phyloP scores from a whole-genome alignment of 2,329 filamentous ascomycete genomes.

The Dothiorella sarmentorum region DNA sequence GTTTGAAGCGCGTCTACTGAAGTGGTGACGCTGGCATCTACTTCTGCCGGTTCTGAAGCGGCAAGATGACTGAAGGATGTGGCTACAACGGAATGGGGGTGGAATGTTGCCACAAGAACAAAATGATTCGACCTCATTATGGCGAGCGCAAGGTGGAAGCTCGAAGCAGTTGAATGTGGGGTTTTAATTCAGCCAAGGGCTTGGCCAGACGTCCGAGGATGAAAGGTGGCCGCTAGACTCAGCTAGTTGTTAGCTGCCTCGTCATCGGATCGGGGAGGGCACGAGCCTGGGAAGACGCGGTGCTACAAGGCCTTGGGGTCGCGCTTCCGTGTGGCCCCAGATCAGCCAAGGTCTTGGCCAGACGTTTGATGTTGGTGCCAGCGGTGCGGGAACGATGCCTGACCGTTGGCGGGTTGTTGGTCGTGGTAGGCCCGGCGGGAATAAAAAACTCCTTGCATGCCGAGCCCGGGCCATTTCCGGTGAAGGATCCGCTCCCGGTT shows the following conservation, averaged over 20 bases:
- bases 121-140: not conserved
- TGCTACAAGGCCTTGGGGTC: not conserved
- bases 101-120: not conserved
- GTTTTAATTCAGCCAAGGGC: slow-evolving; percentile 1
- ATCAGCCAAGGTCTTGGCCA: slow-evolving; percentile 14
- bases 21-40: too few species aligned
- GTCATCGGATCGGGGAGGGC: not conserved
- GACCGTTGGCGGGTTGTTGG: not conserved
- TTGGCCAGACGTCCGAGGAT: slow-evolving; percentile 10
- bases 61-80: too few species aligned
- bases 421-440: too few species aligned
- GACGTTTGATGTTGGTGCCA: slow-evolving; percentile 10
- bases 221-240: not conserved
- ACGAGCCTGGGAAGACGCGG: not conserved
- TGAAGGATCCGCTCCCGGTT: not conserved
- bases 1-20: too few species aligned
- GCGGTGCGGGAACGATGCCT: not conserved
- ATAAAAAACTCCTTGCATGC: slow-evolving; percentile 12
- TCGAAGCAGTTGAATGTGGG: not conserved
- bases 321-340: not conserved
- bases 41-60: too few species aligned
- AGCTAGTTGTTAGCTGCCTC: not conserved
- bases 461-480: not conserved
- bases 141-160: not conserved
- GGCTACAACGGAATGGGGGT: too few species aligned